Evolutionary conservation across 345 rosid species (phyloP).

Genomic region (Cardamine resedifolia): DNA sequence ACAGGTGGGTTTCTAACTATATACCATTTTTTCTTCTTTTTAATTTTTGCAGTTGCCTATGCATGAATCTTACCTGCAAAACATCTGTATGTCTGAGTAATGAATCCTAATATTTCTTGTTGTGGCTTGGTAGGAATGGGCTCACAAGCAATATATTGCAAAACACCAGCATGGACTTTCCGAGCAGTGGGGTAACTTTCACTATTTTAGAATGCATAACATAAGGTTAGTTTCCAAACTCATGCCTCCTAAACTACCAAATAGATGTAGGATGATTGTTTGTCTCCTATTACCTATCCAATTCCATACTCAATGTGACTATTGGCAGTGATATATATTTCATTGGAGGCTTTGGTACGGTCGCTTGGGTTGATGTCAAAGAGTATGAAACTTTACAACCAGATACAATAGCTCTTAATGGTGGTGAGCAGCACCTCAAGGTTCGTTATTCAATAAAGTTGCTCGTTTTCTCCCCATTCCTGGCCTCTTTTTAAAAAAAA

Average conservation of each 20-base stretch:
- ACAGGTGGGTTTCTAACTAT: slow-evolving; percentile 51
- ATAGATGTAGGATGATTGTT: background rate
- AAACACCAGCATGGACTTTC: slow-evolving; percentile 92
- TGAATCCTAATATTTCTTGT: background rate
- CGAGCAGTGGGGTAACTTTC: slow-evolving; percentile 96
- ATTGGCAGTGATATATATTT: slow-evolving; percentile 83
- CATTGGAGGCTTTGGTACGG: slow-evolving; percentile 98
- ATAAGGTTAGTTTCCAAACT: slow-evolving; percentile 58
- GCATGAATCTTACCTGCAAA: background rate
- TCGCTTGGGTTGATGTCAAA: slow-evolving; percentile 95
- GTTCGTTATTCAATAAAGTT: slow-evolving; percentile 37
- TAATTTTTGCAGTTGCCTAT: background rate
- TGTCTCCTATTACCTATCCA: background rate
- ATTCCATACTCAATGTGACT: slow-evolving; percentile 6
- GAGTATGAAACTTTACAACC: slow-evolving; percentile 83
- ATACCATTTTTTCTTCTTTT: background rate
- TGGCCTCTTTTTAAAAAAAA: background rate
- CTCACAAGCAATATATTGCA: slow-evolving; percentile 84
- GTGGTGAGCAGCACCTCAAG: slow-evolving; percentile 92
- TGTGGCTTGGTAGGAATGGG: slow-evolving; percentile 77
- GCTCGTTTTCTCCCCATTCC: background rate
- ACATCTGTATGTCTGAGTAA: background rate
- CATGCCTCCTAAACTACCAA: background rate
- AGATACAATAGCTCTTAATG: slow-evolving; percentile 92
- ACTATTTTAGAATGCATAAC: slow-evolving; percentile 90